Evolutionary conservation across 306 rosid species (phyloP), one percentile per base, ranked within the genome.

Genomic region (Sechiopsis laciniata): DNA sequence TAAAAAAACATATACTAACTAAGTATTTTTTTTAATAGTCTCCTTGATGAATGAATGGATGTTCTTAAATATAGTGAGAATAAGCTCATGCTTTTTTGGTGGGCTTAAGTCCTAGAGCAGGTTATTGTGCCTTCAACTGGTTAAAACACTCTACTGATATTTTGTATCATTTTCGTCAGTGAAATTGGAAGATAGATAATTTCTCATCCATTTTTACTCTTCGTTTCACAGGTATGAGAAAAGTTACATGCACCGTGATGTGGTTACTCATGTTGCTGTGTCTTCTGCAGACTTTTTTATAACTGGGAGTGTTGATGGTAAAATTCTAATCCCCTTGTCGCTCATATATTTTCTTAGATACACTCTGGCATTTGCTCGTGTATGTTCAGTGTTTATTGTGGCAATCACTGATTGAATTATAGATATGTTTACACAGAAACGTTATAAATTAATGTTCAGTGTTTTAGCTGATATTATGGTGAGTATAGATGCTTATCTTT

Each of bases 261-360:
- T 94, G 82, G 97, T 89, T 76, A 94, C 96, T 0, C 99, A 94
- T 84, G 97, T 91, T 56, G 96, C 92, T 77, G 97, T 91, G 71
- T 91, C 97, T 0, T 51, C 85, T n/a, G 99, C 96, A 0, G 96
- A 89, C 11, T 94, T 91, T 83, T 83, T 94, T 74, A 82, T 91
- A 12, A 94, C 99, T 37, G 99, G 99, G 81, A 94, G 99, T 80
- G 74, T 79, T 64, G 99, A 94, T 78, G 99, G 99, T 91, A 86
- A 55, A 17, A 46, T 37, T 53, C 48, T 54, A 45, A 10, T 53
- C 16, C 29, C 45, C 15, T 50, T 63, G 5, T 26, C 22, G 32
- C 50, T 16, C 12, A 54, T 2, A 21, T n/a, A 45, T 56, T 10
- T 48, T 46, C 13, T 48, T 22, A 11, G 73, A 17, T 64, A 64